Percentiles rank a stretch among this genome's conserved stretches.
These are phyloP conservation scores for Musa troglodytarum DNA, from an alignment of 176 grass and related monocot species.

Conservation along the genomic window DNA sequence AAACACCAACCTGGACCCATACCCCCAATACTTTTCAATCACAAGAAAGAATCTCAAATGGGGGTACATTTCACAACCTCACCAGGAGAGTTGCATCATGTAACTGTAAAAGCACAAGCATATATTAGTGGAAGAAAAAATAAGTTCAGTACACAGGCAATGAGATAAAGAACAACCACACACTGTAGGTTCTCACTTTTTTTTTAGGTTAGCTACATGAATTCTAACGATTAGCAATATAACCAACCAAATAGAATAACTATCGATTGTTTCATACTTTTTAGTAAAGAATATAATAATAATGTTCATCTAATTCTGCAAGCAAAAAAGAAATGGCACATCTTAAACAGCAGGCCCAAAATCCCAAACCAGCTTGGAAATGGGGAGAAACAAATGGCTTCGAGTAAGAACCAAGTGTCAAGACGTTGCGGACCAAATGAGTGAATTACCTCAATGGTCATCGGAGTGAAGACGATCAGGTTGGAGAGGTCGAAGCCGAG, in stretches of 20 bases:
- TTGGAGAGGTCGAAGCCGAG: slow-evolving; percentile 86
- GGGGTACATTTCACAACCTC: no score
- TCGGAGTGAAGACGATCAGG: slow-evolving; percentile 87
- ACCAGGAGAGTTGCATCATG: no score
- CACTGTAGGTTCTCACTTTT: background rate
- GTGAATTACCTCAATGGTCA: slow-evolving; percentile 71
- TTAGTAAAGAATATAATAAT: background rate
- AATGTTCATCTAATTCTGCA: background rate
- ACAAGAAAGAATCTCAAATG: no score
- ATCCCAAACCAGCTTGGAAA: background rate
- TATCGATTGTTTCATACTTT: background rate
- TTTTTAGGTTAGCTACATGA: background rate
- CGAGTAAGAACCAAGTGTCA: background rate
- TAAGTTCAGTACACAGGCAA: no score
- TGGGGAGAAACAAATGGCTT: background rate
- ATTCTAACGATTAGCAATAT: background rate
- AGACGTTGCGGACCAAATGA: background rate
- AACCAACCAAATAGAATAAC: background rate
- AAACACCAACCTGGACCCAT: no score
- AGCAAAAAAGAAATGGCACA: background rate
- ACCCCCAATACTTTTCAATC: no score
- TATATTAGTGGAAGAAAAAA: no score
- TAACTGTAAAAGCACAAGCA: no score
- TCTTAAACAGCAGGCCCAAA: background rate
- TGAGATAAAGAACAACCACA: background rate